Evolutionary conservation across 495 filamentous ascomycete species (phyloP).

Genomic region (Penicillium tannophilum): DNA sequence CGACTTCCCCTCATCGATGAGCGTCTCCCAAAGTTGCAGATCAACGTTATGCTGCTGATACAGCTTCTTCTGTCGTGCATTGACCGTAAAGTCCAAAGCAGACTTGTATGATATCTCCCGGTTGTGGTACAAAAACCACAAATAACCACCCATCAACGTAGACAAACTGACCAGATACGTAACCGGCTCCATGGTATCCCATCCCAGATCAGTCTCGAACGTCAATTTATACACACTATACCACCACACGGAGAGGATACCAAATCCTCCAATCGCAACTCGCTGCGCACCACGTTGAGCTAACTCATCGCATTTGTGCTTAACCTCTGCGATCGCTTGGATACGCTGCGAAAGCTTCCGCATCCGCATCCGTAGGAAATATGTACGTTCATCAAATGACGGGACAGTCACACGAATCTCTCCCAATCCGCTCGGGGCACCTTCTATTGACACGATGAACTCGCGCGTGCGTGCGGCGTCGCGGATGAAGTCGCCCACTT

Average conservation of each 20-base stretch:
- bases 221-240: constrained; percentile 74
- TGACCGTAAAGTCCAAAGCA: constrained; percentile 84
- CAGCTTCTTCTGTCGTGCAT: constrained; percentile 70
- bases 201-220: constrained; percentile 77
- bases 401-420: constrained; percentile 82
- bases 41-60: constrained; percentile 79
- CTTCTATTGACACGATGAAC: constrained; percentile 84
- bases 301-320: constrained; percentile 76
- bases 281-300: constrained; percentile 77
- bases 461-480: constrained; percentile 82
- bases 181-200: constrained; percentile 91
- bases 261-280: constrained; percentile 79
- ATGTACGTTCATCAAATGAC: constrained; percentile 84
- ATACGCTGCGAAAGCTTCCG: constrained; percentile 71
- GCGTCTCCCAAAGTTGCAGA: constrained; percentile 68
- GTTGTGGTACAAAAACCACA: constrained; percentile 94
- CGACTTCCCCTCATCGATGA: constrained; percentile 81
- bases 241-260: constrained; percentile 75
- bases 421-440: constrained; percentile 52
- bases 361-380: constrained; percentile 77
- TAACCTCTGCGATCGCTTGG: constrained; percentile 66
- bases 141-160: constrained; percentile 83
- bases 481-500: constrained; percentile 93
- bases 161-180: constrained; percentile 84
- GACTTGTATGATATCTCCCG: constrained; percentile 83